A percentile compares a stretch with the other conserved stretches of the same genome.
Conservation (phyloP, 2,329 filamentous ascomycete genomes). For the Colletotrichum musicola region DNA sequence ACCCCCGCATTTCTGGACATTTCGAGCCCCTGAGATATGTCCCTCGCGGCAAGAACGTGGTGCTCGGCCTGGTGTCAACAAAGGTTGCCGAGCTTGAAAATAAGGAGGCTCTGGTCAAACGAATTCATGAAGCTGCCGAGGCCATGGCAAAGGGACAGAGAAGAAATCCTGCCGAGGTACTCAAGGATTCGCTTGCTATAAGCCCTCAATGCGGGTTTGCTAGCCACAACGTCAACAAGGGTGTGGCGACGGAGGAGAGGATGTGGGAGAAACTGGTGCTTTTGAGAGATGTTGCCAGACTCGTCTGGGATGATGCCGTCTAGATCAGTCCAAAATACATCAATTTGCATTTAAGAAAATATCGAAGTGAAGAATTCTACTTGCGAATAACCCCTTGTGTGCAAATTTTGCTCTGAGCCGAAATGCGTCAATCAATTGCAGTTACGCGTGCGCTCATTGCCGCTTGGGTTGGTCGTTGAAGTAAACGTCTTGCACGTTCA, state of each 20-base stretch:
- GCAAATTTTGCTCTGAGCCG: too few species aligned
- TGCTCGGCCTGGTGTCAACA: slow-evolving; percentile 73
- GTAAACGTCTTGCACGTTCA: too few species aligned
- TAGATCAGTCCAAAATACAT: neutral
- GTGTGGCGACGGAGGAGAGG: slow-evolving; percentile 75
- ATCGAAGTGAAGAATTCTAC: too few species aligned
- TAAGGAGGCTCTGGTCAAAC: slow-evolving; percentile 71
- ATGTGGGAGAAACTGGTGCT: slow-evolving; percentile 80
- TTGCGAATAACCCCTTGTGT: too few species aligned
- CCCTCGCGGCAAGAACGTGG: slow-evolving; percentile 71
- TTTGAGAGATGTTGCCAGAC: slow-evolving; percentile 78
- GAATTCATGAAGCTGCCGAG: slow-evolving; percentile 71
- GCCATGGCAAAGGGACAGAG: slow-evolving; percentile 77
- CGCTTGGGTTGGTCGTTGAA: too few species aligned
- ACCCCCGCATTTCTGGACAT: slow-evolving; percentile 69
- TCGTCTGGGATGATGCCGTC: slow-evolving; percentile 69
- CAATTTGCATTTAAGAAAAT: too few species aligned
- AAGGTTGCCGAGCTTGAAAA: slow-evolving; percentile 73
- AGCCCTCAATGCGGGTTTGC: slow-evolving; percentile 82
- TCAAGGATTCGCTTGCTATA: slow-evolving; percentile 73
- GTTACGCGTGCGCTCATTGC: too few species aligned
- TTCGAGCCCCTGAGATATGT: slow-evolving; percentile 74
- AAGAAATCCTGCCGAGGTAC: slow-evolving; percentile 73
- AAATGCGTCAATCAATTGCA: too few species aligned
- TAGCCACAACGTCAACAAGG: slow-evolving; percentile 76